Percentiles rank a stretch among this genome's conserved stretches.
Conservation (phyloP, 768 basidiomycete genomes). For the Chalciporus sphaerocephalus region DNA sequence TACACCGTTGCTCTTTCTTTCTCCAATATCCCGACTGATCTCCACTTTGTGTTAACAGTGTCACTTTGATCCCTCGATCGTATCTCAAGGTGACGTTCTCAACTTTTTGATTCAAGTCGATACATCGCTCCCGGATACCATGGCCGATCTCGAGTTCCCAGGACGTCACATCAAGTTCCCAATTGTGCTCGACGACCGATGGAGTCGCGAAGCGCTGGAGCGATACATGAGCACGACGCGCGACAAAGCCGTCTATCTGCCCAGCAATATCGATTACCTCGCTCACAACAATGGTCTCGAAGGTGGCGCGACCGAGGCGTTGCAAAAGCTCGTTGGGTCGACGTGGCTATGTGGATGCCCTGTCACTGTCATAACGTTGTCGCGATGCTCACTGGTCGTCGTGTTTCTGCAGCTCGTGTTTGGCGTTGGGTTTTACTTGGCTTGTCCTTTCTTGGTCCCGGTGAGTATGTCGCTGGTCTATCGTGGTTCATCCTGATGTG, state of each 20-base stretch:
- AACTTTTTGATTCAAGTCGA: conserved; percentile 38
- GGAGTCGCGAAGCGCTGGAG: conserved; percentile 51
- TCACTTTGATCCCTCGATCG: conserved; percentile 42
- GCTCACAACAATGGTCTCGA: conserved; percentile 57
- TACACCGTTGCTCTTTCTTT: neutral
- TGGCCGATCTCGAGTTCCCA: conserved; percentile 41
- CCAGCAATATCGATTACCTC: conserved; percentile 64
- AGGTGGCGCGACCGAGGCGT: conserved; percentile 39
- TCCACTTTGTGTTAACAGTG: conserved; percentile 30
- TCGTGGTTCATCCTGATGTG: no score
- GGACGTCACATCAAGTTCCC: conserved; percentile 57
- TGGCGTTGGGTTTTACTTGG: conserved; percentile 62
- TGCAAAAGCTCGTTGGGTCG: conserved; percentile 44
- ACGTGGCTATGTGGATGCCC: conserved; percentile 40
- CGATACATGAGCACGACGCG: conserved; percentile 55
- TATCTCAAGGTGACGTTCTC: conserved; percentile 45
- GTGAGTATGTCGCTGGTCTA: conserved; percentile 31
- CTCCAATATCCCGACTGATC: neutral
- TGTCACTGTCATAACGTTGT: neutral
- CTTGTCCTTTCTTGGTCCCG: conserved; percentile 59
- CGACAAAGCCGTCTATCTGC: conserved; percentile 59
- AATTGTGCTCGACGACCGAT: conserved; percentile 56
- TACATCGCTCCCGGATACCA: conserved; percentile 36
- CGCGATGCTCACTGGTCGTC: neutral
- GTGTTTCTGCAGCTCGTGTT: conserved; percentile 49